A percentile compares a stretch with the other conserved stretches of the same genome.
These are phyloP conservation scores for Dissophora ornata DNA, from an alignment of 192 early-diverging fungal genomes.

Conservation along the genomic window DNA sequence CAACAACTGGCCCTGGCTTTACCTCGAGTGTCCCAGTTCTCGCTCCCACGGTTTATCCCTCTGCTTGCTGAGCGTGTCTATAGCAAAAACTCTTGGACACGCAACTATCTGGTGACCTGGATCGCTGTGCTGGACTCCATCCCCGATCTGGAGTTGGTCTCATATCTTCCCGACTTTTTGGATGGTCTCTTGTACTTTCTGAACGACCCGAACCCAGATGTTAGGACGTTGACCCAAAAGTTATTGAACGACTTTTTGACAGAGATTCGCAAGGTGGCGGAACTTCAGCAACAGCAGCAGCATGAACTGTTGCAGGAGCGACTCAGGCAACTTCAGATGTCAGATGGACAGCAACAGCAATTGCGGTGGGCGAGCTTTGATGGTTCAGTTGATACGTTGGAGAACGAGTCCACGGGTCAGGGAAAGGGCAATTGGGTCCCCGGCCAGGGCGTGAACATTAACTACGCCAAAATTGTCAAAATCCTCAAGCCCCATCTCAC, in stretches of 20 bases:
- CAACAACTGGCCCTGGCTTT: slow-evolving; percentile 58
- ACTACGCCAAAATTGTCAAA: slow-evolving; percentile 85
- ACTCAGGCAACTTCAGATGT: slow-evolving; percentile 28
- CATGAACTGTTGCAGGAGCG: slow-evolving; percentile 49
- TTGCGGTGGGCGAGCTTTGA: too few species aligned
- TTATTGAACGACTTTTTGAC: slow-evolving; percentile 90
- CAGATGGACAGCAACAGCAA: slow-evolving; percentile 11
- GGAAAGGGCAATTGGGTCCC: slow-evolving; percentile 74
- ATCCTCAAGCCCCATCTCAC: slow-evolving; percentile 88
- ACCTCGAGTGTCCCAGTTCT: slow-evolving; percentile 81
- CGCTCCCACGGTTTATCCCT: slow-evolving; percentile 93
- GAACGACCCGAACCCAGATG: slow-evolving; percentile 90
- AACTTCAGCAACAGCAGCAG: slow-evolving; percentile 68
- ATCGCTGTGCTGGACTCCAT: slow-evolving; percentile 91
- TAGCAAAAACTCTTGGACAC: slow-evolving; percentile 87
- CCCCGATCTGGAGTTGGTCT: slow-evolving; percentile 93
- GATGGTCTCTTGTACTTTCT: slow-evolving; percentile 92
- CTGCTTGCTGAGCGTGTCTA: slow-evolving; percentile 92
- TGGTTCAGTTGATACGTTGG: slow-evolving; percentile 11
- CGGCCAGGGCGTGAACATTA: slow-evolving; percentile 81
- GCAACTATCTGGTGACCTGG: slow-evolving; percentile 96
- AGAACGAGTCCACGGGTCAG: slow-evolving; percentile 57
- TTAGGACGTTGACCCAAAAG: slow-evolving; percentile 82
- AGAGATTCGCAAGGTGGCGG: slow-evolving; percentile 83
- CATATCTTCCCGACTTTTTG: slow-evolving; percentile 92